Base-by-base conservation (phyloP, 2,329 filamentous ascomycete species). In the Paramyrothecium sp. region DNA sequence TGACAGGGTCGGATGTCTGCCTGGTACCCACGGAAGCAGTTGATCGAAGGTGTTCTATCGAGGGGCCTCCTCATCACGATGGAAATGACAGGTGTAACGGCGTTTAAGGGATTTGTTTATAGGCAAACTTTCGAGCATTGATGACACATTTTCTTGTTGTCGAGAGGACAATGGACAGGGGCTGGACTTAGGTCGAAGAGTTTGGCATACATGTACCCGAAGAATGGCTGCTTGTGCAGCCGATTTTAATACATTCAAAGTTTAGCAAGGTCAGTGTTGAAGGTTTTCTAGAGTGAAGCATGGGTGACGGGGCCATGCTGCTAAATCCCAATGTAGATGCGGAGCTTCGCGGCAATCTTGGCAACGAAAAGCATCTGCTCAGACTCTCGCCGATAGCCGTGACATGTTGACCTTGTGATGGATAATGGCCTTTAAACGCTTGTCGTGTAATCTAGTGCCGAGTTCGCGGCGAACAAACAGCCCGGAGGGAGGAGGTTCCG, bases 41-140 rank as follows among this genome's bases (percentile, higher is more conserved):
- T 19, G 30, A 12, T 38, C 8, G 33, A 41, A 13, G 13, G 34
- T 20, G 49, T 26, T 52, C 5, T 4, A 44, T 7, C 13, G 13
- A 16, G n/a, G 38, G 13, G 38, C n/a, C 4, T 19, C 38, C n/a
- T 19, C 38, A 16, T 44, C 13, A 44, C 38, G 38, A 44, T 56
- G 26, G 44, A 56, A 58, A 55, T 53, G 50, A 59, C 41, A 49
- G 58, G 58, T 60, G 55, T 57, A 60, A 12, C n/a, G 60, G 60
- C 60, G 60, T 62, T 60, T 57, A 38, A 44, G 50, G 53, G 53
- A 44, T 44, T 44, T 44, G 38, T 44, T 44, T 44, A 16, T 16
- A 44, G 38, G 5, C 38, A 16, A 44, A 44, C 38, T 17, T 44
- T 44, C 16, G 13, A 44, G 38, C 38, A 44, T 44, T 44, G 38